phyloP scores from a whole-genome alignment of 2,329 filamentous ascomycete species.

The Calonectria honghensis region DNA sequence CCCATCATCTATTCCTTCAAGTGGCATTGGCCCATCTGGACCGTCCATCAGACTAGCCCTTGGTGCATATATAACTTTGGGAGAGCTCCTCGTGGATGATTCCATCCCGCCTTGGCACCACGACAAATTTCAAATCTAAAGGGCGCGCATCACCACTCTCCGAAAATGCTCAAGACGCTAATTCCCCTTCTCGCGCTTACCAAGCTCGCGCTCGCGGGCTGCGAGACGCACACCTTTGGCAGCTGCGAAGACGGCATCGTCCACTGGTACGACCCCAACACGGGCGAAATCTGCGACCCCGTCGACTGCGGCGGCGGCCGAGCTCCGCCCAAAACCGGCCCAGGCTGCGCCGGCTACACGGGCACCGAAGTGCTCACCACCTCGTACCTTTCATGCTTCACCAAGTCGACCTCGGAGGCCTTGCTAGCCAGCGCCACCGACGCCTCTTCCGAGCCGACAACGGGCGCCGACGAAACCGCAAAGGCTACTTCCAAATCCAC shows the following conservation, averaged over 20 bases:
- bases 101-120: neutral
- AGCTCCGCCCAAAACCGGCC: conserved; percentile 69
- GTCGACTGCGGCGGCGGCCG: conserved; percentile 74
- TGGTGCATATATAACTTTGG: neutral
- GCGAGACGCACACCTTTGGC: conserved; percentile 44
- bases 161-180: conserved; percentile 38
- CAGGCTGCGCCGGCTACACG: conserved; percentile 67
- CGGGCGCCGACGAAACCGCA: neutral
- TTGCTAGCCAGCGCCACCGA: conserved; percentile 1
- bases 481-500: conserved; percentile 6
- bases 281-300: conserved; percentile 70
- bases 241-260: conserved; percentile 52
- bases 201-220: conserved; percentile 40
- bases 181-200: conserved; percentile 40
- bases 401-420: conserved; percentile 38
- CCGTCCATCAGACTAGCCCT: neutral
- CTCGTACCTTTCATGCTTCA: conserved; percentile 47
- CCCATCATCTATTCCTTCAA: neutral
- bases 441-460: conserved; percentile 20
- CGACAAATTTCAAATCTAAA: too few species aligned
- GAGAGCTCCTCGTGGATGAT: neutral
- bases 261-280: conserved; percentile 67
- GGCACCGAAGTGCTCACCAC: conserved; percentile 57
- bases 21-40: neutral
- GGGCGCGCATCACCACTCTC: neutral